These are phyloP conservation scores for Populus trichocarpa DNA, from an alignment of 441 rosid genomes.

Conservation along the genomic window DNA sequence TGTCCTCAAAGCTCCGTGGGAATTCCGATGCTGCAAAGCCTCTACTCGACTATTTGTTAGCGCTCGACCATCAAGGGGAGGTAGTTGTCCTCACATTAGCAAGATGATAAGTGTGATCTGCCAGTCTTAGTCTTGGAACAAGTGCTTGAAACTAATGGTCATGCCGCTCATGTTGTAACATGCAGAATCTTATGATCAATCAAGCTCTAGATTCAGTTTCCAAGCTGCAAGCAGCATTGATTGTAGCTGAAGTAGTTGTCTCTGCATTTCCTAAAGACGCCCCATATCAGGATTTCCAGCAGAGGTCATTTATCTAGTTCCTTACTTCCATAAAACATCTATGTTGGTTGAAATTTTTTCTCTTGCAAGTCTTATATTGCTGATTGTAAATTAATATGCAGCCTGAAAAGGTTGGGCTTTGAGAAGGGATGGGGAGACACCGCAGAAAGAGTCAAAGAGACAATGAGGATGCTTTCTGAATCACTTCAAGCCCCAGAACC, in stretches of 20 bases:
- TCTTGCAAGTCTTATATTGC: not conserved
- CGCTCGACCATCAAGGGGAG: constrained; percentile 74
- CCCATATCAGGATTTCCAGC: constrained; percentile 55
- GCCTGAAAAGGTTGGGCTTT: constrained; percentile 71
- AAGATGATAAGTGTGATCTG: not conserved
- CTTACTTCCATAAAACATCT: not conserved
- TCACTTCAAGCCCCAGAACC: constrained; percentile 73
- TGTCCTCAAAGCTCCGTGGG: constrained; percentile 49
- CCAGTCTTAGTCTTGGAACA: not conserved
- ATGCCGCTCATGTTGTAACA: not conserved
- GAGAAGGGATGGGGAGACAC: constrained; percentile 93
- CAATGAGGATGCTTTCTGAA: constrained; percentile 67
- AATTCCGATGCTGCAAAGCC: constrained; percentile 30
- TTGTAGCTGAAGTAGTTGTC: constrained; percentile 42
- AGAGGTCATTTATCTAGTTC: constrained; percentile 32
- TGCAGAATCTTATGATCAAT: constrained; percentile 74
- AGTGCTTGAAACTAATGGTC: not conserved
- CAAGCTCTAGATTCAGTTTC: constrained; percentile 49
- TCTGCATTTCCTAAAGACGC: constrained; percentile 52
- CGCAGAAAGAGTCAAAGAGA: constrained; percentile 61
- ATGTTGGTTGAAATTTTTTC: too few species aligned
- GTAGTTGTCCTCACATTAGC: constrained; percentile 29
- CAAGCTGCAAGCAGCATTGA: constrained; percentile 60
- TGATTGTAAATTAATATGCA: constrained; percentile 15
- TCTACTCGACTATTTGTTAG: constrained; percentile 56